Conservation (phyloP, 139 green algal genomes). For the Deuterostichococcus epilithicus region DNA sequence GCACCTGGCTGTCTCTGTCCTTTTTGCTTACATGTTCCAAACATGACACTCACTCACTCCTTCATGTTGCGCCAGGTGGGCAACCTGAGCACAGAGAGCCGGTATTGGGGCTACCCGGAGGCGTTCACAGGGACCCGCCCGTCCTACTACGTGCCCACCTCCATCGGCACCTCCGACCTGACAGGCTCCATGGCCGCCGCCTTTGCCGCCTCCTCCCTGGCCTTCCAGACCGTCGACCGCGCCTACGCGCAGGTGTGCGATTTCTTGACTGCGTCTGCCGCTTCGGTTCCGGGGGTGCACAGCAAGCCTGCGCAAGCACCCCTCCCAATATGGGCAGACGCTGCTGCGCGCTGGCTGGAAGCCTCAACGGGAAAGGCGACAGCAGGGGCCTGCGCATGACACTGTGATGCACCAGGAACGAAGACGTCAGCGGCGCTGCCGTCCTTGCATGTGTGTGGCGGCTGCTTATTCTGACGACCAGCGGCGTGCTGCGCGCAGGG, state of each 20-base stretch:
- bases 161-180: conserved; percentile 39
- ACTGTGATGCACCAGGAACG: no score
- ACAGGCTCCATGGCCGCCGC: conserved; percentile 52
- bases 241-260: conserved; percentile 25
- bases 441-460: no score
- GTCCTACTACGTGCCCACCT: conserved; percentile 22
- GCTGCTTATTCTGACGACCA: no score
- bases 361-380: no score
- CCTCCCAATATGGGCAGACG: no score
- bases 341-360: no score
- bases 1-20: neutral
- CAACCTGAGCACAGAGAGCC: conserved; percentile 17
- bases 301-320: no score
- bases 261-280: neutral
- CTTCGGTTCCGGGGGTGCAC: no score
- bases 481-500: neutral
- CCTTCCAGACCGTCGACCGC: conserved; percentile 41
- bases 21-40: neutral
- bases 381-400: no score
- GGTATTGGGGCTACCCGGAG: conserved; percentile 55
- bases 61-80: conserved; percentile 15
- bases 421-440: no score
- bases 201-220: conserved; percentile 56
- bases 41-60: neutral
- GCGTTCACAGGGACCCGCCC: conserved; percentile 30